Conservation (phyloP, 2,329 filamentous ascomycete genomes). For the Domatiomyces globalis region DNA sequence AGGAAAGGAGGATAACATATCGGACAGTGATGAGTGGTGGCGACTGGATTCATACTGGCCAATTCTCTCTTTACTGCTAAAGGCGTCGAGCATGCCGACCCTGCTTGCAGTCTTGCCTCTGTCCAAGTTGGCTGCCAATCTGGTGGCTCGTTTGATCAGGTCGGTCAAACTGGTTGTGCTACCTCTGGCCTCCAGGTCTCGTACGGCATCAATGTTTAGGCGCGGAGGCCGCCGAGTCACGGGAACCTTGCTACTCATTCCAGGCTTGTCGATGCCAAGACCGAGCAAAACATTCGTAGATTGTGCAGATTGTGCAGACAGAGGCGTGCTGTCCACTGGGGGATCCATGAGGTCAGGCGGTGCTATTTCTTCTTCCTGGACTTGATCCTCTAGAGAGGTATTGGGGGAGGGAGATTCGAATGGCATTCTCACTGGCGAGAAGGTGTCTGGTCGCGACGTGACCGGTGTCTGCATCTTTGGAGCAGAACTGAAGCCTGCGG, state of each 20-base stretch:
- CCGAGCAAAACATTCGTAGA: slow-evolving; percentile 14
- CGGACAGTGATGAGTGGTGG: slow-evolving; percentile 42
- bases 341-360: neutral
- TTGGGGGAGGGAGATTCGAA: slow-evolving; percentile 1
- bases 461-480: neutral
- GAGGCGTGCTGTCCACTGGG: neutral
- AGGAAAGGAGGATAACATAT: slow-evolving; percentile 53
- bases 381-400: neutral
- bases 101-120: slow-evolving; percentile 56
- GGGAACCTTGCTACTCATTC: slow-evolving; percentile 29
- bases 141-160: slow-evolving; percentile 75
- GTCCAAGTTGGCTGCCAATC: slow-evolving; percentile 75
- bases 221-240: slow-evolving; percentile 45
- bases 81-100: slow-evolving; percentile 37
- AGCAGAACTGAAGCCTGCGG: slow-evolving; percentile 8
- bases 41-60: slow-evolving; percentile 4
- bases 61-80: slow-evolving; percentile 21
- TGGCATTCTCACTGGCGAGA: slow-evolving; percentile 4
- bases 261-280: slow-evolving; percentile 16
- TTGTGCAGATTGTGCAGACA: slow-evolving; percentile 7
- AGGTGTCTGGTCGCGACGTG: neutral
- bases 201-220: slow-evolving; percentile 69
- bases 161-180: slow-evolving; percentile 88
- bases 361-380: neutral
- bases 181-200: slow-evolving; percentile 66